These are phyloP conservation scores for Cladosporium sp. DNA, from an alignment of 2,329 filamentous ascomycete species.

Conservation along the genomic window DNA sequence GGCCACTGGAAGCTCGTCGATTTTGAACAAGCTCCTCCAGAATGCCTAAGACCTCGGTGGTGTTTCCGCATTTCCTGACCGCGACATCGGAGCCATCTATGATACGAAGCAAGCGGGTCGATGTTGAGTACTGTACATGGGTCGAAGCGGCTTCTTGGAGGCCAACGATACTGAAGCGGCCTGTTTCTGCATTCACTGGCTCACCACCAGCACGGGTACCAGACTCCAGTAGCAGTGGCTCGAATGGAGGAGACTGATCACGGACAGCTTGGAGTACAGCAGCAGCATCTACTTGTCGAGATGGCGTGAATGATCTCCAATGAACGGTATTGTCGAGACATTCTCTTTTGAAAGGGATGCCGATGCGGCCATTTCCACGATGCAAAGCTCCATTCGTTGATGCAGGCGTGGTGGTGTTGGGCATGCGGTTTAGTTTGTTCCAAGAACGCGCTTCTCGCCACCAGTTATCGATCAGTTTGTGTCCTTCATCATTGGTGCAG, in stretches of 20 bases:
- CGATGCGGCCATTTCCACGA: background rate
- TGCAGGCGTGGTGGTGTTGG: too few relatives aligned
- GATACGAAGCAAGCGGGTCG: constrained; percentile 21
- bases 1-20: constrained; percentile 38
- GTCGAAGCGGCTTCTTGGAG: constrained; percentile 51
- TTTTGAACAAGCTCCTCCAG: constrained; percentile 42
- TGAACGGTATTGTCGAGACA: background rate
- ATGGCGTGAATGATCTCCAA: constrained; percentile 2
- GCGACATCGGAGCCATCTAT: constrained; percentile 9
- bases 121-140: constrained; percentile 29
- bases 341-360: background rate
- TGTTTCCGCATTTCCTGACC: background rate
- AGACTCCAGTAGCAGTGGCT: constrained; percentile 50
- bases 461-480: constrained; percentile 70
- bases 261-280: constrained; percentile 40
- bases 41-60: constrained; percentile 41
- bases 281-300: constrained; percentile 34
- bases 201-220: constrained; percentile 40
- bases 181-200: constrained; percentile 51
- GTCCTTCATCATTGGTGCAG: constrained; percentile 71
- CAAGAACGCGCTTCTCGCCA: constrained; percentile 58
- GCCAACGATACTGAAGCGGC: constrained; percentile 73
- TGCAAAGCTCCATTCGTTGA: background rate
- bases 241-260: constrained; percentile 31
- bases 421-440: constrained; percentile 14